Evolutionary conservation across 164 flowering plant species (phyloP).

Genomic region (Kingdonia uniflora): DNA sequence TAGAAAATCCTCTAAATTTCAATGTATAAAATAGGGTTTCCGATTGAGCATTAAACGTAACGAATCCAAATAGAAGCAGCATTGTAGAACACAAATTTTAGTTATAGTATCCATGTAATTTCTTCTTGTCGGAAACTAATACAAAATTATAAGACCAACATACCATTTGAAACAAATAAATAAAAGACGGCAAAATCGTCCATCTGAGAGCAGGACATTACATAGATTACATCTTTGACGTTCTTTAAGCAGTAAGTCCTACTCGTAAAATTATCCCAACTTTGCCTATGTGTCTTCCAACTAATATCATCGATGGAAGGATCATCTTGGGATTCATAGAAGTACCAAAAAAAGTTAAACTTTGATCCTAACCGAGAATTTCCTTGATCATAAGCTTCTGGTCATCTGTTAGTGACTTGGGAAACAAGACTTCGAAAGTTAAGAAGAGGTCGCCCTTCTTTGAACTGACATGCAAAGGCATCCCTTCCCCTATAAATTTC

Average conservation of each 20-base stretch:
- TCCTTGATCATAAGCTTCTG: constrained; percentile 84
- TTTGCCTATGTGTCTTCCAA: not conserved
- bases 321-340: not conserved
- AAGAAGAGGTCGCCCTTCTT: constrained; percentile 89
- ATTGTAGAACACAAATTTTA: too few species aligned
- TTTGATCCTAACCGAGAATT: constrained; percentile 34
- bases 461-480: constrained; percentile 77
- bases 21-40: too few species aligned
- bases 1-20: too few species aligned
- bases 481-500: constrained; percentile 93
- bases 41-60: too few species aligned
- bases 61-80: too few species aligned
- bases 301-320: not conserved
- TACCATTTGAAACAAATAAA: not conserved
- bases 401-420: constrained; percentile 71
- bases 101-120: too few species aligned
- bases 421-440: constrained; percentile 85
- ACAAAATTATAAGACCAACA: not conserved
- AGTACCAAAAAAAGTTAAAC: not conserved
- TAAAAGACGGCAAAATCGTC: not conserved
- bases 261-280: not conserved
- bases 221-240: not conserved
- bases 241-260: not conserved
- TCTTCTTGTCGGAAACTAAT: not conserved
- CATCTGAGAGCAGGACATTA: not conserved